Evolutionary conservation across 2,329 filamentous ascomycete genomes (phyloP), one percentile per base, ranked within the genome.

Genomic region (Zopfia rhizophila): DNA sequence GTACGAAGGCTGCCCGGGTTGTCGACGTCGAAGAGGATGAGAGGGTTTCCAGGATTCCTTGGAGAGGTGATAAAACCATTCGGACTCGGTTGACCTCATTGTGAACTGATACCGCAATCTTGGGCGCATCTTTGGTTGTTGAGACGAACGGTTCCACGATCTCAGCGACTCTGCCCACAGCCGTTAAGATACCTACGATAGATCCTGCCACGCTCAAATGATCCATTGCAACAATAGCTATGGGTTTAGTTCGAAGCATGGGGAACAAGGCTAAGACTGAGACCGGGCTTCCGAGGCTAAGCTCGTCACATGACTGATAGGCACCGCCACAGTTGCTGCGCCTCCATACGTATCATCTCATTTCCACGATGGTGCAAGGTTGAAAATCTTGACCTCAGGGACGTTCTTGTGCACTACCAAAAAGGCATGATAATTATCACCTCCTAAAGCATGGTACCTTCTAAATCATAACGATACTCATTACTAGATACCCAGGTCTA

Each of bases 111-210:
- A 21, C 22, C 7, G 40, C 12, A 19, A 49, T 35, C 13, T 39
- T 31, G 8, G 39, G 46, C 3, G 39, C 40, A 27, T 49, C 40
- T 42, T 49, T 39, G 7, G 36, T 28, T 7, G 32, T 40, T 7
- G 40, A 40, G 27, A 45, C 33, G 3, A 37, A 25, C 14, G 18
- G 10, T 7, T 40, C 14, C 3, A 49, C 28, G 3, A 32, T 12
- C 11, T 39, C 28, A 4, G 5, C 13, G 7, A 49, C 30, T 31
- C 45, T 49, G 19, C 30, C 36, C 3, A 35, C 40, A 10, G 40
- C 40, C n/a, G 40, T 40, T 4, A 49, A 23, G 10, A 49, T 49
- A 13, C 40, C 46, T n/a, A 49, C 35, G 21, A 49, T 49, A 4
- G 46, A 49, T 21, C 35, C 39, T 11, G 46, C 38, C 7, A 45